Evolutionary conservation across 768 basidiomycete species (phyloP), one percentile per base, ranked within the genome.

Genomic region (Wakefieldia striispora): DNA sequence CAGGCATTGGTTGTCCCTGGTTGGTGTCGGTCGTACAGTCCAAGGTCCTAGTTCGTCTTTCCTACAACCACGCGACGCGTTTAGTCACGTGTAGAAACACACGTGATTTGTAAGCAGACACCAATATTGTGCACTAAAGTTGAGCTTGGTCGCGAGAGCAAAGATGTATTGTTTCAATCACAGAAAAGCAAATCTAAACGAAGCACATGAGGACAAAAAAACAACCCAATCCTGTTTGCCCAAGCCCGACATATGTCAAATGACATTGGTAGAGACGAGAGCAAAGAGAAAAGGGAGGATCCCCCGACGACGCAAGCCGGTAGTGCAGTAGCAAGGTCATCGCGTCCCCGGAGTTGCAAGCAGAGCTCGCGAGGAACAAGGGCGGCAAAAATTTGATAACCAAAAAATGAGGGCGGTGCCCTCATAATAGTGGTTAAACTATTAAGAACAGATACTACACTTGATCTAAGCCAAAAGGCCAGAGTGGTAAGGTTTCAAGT

Each of bases 361-460:
- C 40, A 43, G 20, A 29, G 20, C 59, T 62, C 59, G 6, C 47
- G 3, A 3, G 29, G 59, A 35, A 53, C 56, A 59, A 59, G 59
- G 62, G 63, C 53, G 53, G 31, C 61, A 65, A 65, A 65, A 61
- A 55, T 66, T 65, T 73, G 70, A 78, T 80, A 79, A 80, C 77
- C 77, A 78, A 62, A 63, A 58, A 76, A 76, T 72, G 70, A 69
- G 67, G 62, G 74, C 77, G 66, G 70, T 79, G 77, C 74, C 72
- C 64, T 65, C 74, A 77, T 78, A 77, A 78, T 76, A 78, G 77
- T 75, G 75, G 77, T 67, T 78, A 68, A 55, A 71, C 77, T 80
- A 74, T 75, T 74, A 79, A 81, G 78, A 81, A 82, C 80, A 82
- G 81, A 82, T 82, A 82, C 81, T 82, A 82, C 81, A 82, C 81